These are phyloP conservation scores for Phytophthora idaei DNA, from an alignment of 352 stramenopile species.

Conservation along the genomic window DNA sequence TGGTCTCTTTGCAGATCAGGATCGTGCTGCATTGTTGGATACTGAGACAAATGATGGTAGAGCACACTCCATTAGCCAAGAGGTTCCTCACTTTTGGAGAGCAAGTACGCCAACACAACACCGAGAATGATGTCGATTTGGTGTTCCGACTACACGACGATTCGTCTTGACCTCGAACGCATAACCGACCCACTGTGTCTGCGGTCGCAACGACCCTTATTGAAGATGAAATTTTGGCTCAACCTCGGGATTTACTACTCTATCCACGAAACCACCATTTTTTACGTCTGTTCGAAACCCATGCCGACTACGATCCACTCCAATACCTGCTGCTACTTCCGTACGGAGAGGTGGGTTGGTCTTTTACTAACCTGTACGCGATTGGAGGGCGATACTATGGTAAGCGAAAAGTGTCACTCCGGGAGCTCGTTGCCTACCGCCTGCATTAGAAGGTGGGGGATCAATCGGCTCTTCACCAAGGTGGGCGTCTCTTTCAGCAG, in stretches of 20 bases:
- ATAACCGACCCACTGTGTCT: slow-evolving; percentile 11
- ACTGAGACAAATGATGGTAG: slow-evolving; percentile 12
- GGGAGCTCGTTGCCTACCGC: not conserved
- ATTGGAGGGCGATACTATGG: not conserved
- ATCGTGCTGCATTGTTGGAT: not conserved
- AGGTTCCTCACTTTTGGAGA: slow-evolving; percentile 4
- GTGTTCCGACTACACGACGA: not conserved
- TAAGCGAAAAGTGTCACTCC: not conserved
- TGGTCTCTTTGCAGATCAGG: slow-evolving; percentile 4
- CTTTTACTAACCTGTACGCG: not conserved
- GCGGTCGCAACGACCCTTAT: slow-evolving; percentile 6
- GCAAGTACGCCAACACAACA: not conserved
- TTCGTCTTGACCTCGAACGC: not conserved
- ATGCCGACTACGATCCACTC: slow-evolving; percentile 7
- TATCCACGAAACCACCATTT: not conserved
- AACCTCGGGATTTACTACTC: not conserved
- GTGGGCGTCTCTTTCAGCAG: not conserved
- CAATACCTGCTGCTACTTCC: slow-evolving; percentile 13
- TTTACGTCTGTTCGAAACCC: slow-evolving; percentile 8
- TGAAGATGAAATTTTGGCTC: not conserved
- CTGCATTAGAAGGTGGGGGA: not conserved
- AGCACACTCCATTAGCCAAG: slow-evolving; percentile 26
- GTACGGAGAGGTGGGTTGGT: slow-evolving; percentile 14
- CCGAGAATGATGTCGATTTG: not conserved
- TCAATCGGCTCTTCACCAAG: not conserved